These are phyloP conservation scores for Ailanthus altissimus DNA, from an alignment of 345 rosid species.

Conservation along the genomic window DNA sequence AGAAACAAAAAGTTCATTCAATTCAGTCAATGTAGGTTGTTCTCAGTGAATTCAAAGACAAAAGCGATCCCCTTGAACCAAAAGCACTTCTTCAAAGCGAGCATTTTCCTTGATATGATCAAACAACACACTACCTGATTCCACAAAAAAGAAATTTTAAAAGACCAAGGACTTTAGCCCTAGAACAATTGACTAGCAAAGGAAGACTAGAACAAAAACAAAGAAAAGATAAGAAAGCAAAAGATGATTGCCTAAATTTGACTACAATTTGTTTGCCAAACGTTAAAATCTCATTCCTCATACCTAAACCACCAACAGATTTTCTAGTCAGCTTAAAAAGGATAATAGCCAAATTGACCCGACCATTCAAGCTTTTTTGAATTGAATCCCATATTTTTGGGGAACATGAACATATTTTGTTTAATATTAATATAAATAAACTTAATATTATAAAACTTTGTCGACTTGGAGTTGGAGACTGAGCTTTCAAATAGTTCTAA, in stretches of 20 bases:
- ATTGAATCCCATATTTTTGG: conserved; percentile 13
- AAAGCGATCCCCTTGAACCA: conserved; percentile 7
- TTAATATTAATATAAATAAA: no score
- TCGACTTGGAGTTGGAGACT: conserved; percentile 1
- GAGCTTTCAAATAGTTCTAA: conserved; percentile 23
- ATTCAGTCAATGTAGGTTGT: conserved; percentile 27
- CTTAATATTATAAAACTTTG: background rate
- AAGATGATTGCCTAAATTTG: conserved; percentile 20
- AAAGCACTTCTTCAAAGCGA: background rate
- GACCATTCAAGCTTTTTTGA: conserved; percentile 6
- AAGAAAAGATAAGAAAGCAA: conserved; percentile 12
- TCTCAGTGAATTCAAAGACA: background rate
- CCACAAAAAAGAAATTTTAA: background rate
- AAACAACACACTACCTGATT: background rate
- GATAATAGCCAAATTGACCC: conserved; percentile 11
- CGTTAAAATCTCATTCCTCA: conserved; percentile 24
- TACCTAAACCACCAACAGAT: conserved; percentile 36
- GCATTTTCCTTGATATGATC: no score
- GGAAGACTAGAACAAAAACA: conserved; percentile 18
- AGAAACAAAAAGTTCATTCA: background rate
- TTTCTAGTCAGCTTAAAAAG: conserved; percentile 10
- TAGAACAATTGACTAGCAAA: conserved; percentile 17
- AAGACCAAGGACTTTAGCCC: background rate
- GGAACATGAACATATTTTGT: conserved; percentile 17
- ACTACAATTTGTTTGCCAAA: conserved; percentile 5